These are phyloP conservation scores for Paradendryphiella salina DNA, from an alignment of 2,329 filamentous ascomycete genomes.

Conservation along the genomic window DNA sequence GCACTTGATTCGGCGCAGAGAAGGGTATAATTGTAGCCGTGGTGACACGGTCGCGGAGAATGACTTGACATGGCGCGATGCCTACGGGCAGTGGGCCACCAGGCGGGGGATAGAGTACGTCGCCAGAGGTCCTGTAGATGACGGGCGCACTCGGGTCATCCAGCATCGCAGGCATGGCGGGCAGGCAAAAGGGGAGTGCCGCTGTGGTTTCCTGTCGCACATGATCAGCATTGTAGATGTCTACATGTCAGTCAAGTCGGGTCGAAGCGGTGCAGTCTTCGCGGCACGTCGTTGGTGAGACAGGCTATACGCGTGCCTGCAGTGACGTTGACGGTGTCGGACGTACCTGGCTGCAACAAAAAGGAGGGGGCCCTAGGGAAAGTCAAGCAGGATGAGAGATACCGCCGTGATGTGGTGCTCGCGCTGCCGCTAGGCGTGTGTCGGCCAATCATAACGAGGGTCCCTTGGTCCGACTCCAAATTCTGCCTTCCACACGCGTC, in stretches of 20 bases:
- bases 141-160: constrained; percentile 73
- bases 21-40: constrained; percentile 84
- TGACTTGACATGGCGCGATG: constrained; percentile 76
- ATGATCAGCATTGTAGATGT: constrained; percentile 10
- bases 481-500: too few species aligned
- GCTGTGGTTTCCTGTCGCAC: constrained; percentile 4
- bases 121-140: constrained; percentile 70
- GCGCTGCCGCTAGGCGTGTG: constrained; percentile 9
- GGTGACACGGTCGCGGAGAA: constrained; percentile 79
- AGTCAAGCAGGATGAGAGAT: constrained; percentile 29
- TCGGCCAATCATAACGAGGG: constrained; percentile 1
- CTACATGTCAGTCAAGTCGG: not conserved
- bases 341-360: constrained; percentile 18
- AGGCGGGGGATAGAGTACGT: constrained; percentile 65
- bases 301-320: not conserved
- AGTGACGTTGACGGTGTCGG: constrained; percentile 10
- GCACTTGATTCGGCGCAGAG: constrained; percentile 75
- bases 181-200: constrained; percentile 1
- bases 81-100: constrained; percentile 67
- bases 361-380: constrained; percentile 7
- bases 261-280: not conserved
- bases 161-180: constrained; percentile 73
- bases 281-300: not conserved
- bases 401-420: constrained; percentile 27
- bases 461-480: too few species aligned